Conservation (phyloP, 225 moss, liverwort and hornwort genomes). For the Antitrichia curtipendula region DNA sequence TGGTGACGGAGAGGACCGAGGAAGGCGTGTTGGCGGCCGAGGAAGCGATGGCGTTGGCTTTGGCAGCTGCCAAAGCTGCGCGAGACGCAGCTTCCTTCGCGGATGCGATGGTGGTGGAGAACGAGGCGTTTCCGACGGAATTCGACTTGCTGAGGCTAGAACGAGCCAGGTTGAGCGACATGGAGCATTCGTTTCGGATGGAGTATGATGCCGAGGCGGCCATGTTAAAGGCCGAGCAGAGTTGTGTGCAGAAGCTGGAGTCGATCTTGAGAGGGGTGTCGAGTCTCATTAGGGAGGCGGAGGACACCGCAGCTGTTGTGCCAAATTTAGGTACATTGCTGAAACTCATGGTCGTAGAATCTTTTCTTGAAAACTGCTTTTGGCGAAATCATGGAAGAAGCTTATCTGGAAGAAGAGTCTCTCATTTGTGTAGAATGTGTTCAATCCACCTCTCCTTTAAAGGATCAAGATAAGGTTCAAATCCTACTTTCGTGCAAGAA, state of each 20-base stretch:
- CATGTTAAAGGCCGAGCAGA: conserved; percentile 23
- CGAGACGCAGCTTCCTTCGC: conserved; percentile 44
- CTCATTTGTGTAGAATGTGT: neutral
- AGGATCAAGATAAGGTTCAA: neutral
- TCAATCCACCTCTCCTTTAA: neutral
- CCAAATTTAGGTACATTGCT: conserved; percentile 1
- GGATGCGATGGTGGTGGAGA: conserved; percentile 1
- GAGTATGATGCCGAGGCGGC: conserved; percentile 18
- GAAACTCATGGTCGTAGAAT: neutral
- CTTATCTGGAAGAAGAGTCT: neutral
- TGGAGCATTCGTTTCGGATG: conserved; percentile 45
- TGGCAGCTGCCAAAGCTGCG: conserved; percentile 66
- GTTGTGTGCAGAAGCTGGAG: conserved; percentile 6
- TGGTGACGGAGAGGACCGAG: conserved; percentile 49
- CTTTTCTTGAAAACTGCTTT: neutral
- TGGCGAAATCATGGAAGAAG: neutral
- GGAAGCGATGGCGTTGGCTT: conserved; percentile 54
- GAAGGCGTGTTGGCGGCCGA: conserved; percentile 36
- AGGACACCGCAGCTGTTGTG: neutral
- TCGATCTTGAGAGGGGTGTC: conserved; percentile 19
- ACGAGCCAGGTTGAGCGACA: conserved; percentile 72
- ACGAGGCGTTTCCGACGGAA: conserved; percentile 57
- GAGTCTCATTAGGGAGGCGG: neutral
- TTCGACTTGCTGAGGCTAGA: conserved; percentile 72
- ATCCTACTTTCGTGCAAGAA: neutral